Percentiles rank a stretch among this genome's conserved stretches.
These are phyloP conservation scores for Knufia petricola DNA, from an alignment of 2,329 filamentous ascomycete genomes.

Conservation along the genomic window DNA sequence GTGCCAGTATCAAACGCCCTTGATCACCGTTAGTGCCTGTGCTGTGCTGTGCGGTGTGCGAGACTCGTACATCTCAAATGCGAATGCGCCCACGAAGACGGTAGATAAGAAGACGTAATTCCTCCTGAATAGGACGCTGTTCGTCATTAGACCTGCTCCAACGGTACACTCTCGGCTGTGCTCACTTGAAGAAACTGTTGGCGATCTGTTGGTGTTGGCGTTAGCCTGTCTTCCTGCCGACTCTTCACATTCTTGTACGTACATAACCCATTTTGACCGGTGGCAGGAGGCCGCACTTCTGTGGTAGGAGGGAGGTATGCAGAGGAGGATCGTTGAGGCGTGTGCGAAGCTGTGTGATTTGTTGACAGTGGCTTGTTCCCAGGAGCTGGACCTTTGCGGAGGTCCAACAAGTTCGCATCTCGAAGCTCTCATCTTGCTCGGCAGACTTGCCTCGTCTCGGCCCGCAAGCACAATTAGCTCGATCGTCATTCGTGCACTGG, in stretches of 20 bases:
- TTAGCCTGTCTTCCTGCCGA: not conserved
- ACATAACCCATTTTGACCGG: constrained; percentile 52
- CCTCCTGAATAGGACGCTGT: constrained; percentile 71
- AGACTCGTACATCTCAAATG: constrained; percentile 74
- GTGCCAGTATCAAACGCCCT: constrained; percentile 76
- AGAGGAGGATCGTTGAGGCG: not conserved
- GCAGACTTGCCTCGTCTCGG: not conserved
- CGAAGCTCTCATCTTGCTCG: too few species aligned
- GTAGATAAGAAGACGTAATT: constrained; percentile 81
- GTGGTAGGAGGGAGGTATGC: not conserved
- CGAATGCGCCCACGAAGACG: constrained; percentile 82
- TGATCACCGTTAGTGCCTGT: constrained; percentile 13
- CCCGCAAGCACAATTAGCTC: too few species aligned
- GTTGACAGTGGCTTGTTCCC: not conserved
- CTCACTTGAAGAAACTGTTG: constrained; percentile 52
- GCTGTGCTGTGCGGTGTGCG: not conserved
- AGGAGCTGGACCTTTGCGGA: not conserved
- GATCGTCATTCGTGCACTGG: too few species aligned
- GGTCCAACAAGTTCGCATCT: not conserved
- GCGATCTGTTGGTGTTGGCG: constrained; percentile 34
- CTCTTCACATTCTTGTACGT: constrained; percentile 26
- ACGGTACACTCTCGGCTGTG: constrained; percentile 14
- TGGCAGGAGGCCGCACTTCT: not conserved
- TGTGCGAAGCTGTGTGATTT: not conserved
- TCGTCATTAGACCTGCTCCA: constrained; percentile 14